Conservation (phyloP, 306 rosid genomes). For the Quercus mongolica region DNA sequence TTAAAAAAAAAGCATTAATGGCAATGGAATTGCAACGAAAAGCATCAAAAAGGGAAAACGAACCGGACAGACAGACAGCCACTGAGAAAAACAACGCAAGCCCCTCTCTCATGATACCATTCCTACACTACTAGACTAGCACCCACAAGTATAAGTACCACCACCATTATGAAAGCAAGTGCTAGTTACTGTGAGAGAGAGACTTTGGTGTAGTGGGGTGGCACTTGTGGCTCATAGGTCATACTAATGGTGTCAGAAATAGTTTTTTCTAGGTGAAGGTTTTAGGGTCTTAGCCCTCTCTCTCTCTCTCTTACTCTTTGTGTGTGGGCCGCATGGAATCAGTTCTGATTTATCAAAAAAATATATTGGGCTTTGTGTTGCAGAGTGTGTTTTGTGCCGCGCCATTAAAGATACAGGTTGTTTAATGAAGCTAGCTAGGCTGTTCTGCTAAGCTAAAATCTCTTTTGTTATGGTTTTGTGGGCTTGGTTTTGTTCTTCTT, state of each 20-base stretch:
- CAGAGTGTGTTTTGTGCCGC: constrained; percentile 27
- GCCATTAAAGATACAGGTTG: constrained; percentile 19
- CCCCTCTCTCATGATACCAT: neutral
- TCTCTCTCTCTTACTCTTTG: constrained; percentile 10
- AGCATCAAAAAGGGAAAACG: constrained; percentile 6
- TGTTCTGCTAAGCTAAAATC: neutral
- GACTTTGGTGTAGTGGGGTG: neutral
- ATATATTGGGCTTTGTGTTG: constrained; percentile 37
- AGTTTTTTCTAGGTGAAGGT: neutral
- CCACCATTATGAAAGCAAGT: neutral
- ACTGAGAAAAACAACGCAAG: neutral
- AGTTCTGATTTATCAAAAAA: constrained; percentile 20
- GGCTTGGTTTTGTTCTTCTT: neutral
- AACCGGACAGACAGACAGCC: constrained; percentile 15
- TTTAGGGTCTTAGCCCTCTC: neutral
- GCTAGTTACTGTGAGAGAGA: neutral
- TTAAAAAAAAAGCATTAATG: constrained; percentile 34
- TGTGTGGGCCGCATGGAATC: neutral
- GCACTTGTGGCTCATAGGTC: neutral
- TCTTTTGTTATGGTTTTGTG: constrained; percentile 14
- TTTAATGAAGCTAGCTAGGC: neutral
- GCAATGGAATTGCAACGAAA: constrained; percentile 8
- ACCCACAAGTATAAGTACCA: constrained; percentile 30
- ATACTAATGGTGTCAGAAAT: neutral
- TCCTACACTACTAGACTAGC: neutral